These are phyloP conservation scores for Akanthomyces dipterigenus DNA, from an alignment of 2,329 filamentous ascomycete species.

Conservation along the genomic window DNA sequence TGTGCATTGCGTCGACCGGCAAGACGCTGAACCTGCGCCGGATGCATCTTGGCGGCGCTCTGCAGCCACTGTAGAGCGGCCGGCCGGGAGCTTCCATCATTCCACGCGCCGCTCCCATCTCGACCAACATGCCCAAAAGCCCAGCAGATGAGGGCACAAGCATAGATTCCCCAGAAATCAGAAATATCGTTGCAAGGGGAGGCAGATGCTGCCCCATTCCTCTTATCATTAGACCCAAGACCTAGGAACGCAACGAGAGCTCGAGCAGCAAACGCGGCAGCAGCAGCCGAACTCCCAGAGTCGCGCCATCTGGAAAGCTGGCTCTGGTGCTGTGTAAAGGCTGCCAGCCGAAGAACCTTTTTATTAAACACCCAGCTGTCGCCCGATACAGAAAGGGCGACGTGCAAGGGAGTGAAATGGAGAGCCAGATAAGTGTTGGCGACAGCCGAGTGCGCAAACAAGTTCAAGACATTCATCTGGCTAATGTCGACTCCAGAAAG, in stretches of 20 bases:
- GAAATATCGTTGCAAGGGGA: slow-evolving; percentile 32
- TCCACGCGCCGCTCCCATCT: slow-evolving; percentile 15
- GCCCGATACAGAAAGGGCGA: slow-evolving; percentile 50
- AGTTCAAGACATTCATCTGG: slow-evolving; percentile 24
- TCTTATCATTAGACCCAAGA: slow-evolving; percentile 13
- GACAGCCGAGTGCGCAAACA: slow-evolving; percentile 40
- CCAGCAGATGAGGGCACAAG: slow-evolving; percentile 54
- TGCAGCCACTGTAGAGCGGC: slow-evolving; percentile 32
- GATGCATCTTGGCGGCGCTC: slow-evolving; percentile 33
- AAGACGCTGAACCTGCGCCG: slow-evolving; percentile 32
- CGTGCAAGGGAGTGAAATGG: slow-evolving; percentile 51
- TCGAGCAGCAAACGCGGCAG: slow-evolving; percentile 44
- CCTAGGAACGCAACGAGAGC: slow-evolving; percentile 42
- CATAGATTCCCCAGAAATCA: slow-evolving; percentile 50
- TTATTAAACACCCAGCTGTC: slow-evolving; percentile 52
- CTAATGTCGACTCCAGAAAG: slow-evolving; percentile 18
- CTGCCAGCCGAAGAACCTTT: slow-evolving; percentile 39
- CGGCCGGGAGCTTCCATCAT: slow-evolving; percentile 19
- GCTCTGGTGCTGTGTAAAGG: slow-evolving; percentile 41
- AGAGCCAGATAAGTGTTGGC: slow-evolving; percentile 51
- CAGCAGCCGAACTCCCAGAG: slow-evolving; percentile 38
- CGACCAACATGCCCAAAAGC: slow-evolving; percentile 37
- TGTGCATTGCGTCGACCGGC: slow-evolving; percentile 35
- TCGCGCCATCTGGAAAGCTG: slow-evolving; percentile 40
- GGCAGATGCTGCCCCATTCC: slow-evolving; percentile 10